A percentile compares a stretch with the other conserved stretches of the same genome.
Conservation (phyloP, 352 stramenopile species). For the Phytophthora constricta region DNA sequence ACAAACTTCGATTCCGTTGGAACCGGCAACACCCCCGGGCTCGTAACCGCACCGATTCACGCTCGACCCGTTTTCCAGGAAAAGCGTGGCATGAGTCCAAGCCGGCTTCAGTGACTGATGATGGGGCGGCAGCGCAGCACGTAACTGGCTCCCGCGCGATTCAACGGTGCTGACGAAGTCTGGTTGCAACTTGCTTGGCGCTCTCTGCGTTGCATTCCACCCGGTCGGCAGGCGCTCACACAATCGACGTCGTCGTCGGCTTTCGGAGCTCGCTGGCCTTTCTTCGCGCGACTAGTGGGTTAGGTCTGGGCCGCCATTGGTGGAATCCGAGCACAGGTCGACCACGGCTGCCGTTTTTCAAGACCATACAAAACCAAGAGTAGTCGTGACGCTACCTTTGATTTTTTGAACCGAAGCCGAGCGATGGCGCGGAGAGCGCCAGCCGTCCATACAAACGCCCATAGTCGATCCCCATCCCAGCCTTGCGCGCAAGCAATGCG, state of each 20-base stretch:
- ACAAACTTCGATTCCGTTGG: no score
- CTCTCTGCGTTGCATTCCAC: background rate
- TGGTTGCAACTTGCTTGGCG: background rate
- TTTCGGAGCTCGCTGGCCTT: background rate
- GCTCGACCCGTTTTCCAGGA: background rate
- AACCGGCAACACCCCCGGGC: background rate
- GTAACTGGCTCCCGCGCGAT: constrained; percentile 18
- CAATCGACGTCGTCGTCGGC: background rate
- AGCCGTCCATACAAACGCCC: constrained; percentile 22
- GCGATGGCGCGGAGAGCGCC: background rate
- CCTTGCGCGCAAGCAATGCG: constrained; percentile 12
- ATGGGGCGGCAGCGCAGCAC: constrained; percentile 4
- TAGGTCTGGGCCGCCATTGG: constrained; percentile 7
- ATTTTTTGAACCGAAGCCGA: constrained; percentile 34
- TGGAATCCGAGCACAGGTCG: background rate
- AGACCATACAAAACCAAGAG: constrained; percentile 34
- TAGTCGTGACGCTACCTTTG: constrained; percentile 18
- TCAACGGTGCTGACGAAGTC: background rate
- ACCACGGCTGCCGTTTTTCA: constrained; percentile 14
- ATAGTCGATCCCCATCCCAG: constrained; percentile 9
- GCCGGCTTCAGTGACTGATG: background rate
- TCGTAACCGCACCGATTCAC: no score
- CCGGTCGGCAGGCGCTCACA: background rate
- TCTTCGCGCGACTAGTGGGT: no score
- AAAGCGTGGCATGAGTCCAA: background rate